Conservation (phyloP, 2,329 filamentous ascomycete genomes). For the Pyrenochaeta sp. region DNA sequence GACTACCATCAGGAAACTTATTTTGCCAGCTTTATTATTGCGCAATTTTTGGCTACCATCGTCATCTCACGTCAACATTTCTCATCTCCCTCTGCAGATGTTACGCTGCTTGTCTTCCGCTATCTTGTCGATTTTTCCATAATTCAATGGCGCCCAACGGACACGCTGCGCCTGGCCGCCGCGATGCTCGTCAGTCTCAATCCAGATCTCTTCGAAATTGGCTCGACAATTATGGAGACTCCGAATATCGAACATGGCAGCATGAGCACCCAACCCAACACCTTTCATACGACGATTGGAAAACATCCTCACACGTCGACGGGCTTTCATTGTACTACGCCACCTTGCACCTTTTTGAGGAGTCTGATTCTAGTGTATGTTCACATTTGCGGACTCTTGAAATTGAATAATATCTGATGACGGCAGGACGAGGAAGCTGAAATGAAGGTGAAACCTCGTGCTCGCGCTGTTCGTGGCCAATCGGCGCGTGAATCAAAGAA, state of each 20-base stretch:
- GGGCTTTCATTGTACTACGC: conserved; percentile 43
- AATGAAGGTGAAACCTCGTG: conserved; percentile 24
- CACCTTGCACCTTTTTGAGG: conserved; percentile 39
- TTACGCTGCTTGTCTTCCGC: conserved; percentile 13
- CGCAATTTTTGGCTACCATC: conserved; percentile 16
- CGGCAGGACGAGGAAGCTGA: conserved; percentile 36
- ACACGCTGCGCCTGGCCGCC: conserved; percentile 15
- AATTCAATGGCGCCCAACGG: conserved; percentile 32
- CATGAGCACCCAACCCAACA: conserved; percentile 29
- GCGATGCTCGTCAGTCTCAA: conserved; percentile 12
- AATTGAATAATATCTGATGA: conserved; percentile 24
- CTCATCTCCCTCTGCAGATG: conserved; percentile 8
- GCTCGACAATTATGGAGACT: conserved; percentile 29
- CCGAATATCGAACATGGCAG: conserved; percentile 38
- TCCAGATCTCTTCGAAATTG: conserved; percentile 25
- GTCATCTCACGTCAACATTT: conserved; percentile 17
- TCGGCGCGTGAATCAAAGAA: conserved; percentile 35
- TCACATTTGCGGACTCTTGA: neutral
- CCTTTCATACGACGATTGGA: conserved; percentile 44
- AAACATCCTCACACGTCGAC: conserved; percentile 33
- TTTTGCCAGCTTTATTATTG: conserved; percentile 10
- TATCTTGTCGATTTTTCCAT: conserved; percentile 13
- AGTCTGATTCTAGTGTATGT: conserved; percentile 41
- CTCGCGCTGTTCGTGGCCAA: conserved; percentile 28
- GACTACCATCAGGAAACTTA: conserved; percentile 15